Percentiles rank a stretch among this genome's conserved stretches.
phyloP scores from a whole-genome alignment of 306 rosid genomes.

The Bauhinia variegata region DNA sequence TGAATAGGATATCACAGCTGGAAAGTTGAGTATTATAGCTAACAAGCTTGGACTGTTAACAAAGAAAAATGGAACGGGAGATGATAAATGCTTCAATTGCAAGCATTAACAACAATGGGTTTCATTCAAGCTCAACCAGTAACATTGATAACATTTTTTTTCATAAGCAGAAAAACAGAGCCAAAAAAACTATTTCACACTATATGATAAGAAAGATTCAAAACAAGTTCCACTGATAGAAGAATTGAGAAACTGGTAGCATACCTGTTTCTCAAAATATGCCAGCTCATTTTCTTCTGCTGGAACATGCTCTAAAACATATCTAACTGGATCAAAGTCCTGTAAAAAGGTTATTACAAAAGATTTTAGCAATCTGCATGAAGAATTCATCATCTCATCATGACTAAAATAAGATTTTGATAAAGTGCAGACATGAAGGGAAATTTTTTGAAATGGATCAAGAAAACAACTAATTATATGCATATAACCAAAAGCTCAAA shows the following conservation, averaged over 20 bases:
- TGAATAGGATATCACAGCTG: background rate
- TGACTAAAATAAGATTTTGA: constrained; percentile 25
- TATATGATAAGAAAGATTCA: background rate
- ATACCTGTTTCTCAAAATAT: constrained; percentile 87
- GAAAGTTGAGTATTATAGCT: background rate
- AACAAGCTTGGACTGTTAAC: background rate
- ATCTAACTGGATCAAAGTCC: constrained; percentile 88
- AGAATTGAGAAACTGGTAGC: constrained; percentile 37
- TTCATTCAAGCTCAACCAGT: background rate
- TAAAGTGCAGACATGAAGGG: constrained; percentile 13
- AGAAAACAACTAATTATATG: constrained; percentile 5
- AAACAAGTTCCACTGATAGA: constrained; percentile 17
- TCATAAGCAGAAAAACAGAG: too few species aligned
- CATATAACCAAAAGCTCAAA: too few species aligned
- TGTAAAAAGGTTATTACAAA: constrained; percentile 48
- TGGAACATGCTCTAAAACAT: constrained; percentile 76
- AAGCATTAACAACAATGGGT: background rate
- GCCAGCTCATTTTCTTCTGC: constrained; percentile 71
- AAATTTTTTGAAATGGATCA: constrained; percentile 19
- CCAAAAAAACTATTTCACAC: background rate
- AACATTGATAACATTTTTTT: background rate
- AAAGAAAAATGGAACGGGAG: background rate
- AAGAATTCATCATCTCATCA: constrained; percentile 31
- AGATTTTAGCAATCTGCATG: constrained; percentile 24
- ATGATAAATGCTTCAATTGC: background rate